A percentile compares a stretch with the other conserved stretches of the same genome.
These are phyloP conservation scores for Daldinia caldariorum DNA, from an alignment of 495 filamentous ascomycete species.

Conservation along the genomic window DNA sequence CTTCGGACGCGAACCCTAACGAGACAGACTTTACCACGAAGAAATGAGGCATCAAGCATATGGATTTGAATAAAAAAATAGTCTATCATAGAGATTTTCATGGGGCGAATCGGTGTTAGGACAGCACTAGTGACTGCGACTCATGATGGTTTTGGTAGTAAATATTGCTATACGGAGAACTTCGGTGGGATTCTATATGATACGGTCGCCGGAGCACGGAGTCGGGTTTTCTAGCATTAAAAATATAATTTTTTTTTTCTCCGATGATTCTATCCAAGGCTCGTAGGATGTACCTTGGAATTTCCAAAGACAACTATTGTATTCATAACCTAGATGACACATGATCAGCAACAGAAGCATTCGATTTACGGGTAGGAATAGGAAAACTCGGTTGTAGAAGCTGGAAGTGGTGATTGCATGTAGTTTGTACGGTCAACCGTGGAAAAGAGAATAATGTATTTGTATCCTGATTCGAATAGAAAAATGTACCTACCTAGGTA, in stretches of 20 bases:
- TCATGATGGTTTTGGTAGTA: background rate
- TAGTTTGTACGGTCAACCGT: background rate
- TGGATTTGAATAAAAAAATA: background rate
- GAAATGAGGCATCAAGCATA: slow-evolving; percentile 41
- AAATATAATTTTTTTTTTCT: background rate
- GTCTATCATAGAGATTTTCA: background rate
- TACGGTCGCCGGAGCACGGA: slow-evolving; percentile 23
- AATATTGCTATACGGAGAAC: background rate
- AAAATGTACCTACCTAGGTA: too few relatives aligned
- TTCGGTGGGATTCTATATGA: slow-evolving; percentile 8
- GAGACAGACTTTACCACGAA: slow-evolving; percentile 87
- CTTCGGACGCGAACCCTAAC: slow-evolving; percentile 59
- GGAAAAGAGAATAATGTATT: background rate
- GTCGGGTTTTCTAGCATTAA: slow-evolving; percentile 23
- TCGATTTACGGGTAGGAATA: background rate
- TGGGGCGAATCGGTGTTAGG: background rate
- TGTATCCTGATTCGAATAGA: background rate
- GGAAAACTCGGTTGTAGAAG: background rate
- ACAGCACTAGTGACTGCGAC: background rate
- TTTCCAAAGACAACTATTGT: background rate
- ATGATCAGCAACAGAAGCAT: background rate
- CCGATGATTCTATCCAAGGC: background rate
- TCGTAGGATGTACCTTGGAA: background rate
- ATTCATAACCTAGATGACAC: background rate
- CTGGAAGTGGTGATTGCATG: background rate